A percentile compares a stretch with the other conserved stretches of the same genome.
Conservation (phyloP, 495 filamentous ascomycete species). For the Penicillium lagena region DNA sequence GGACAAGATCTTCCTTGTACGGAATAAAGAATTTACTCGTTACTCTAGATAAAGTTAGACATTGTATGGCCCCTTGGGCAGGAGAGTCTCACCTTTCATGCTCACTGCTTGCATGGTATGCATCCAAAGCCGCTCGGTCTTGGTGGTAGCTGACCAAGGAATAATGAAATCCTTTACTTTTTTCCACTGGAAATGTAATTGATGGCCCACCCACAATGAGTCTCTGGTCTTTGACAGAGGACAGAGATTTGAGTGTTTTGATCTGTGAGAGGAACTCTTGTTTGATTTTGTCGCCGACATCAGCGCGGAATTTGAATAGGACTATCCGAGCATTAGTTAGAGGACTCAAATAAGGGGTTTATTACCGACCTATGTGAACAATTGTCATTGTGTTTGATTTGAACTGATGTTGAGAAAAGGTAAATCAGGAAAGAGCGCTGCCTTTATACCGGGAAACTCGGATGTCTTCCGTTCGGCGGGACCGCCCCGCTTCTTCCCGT, state of each 20-base stretch:
- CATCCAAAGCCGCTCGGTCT: constrained; percentile 29
- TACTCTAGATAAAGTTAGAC: constrained; percentile 19
- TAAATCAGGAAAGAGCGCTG: too few species aligned
- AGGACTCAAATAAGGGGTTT: not conserved
- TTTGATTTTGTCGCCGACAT: constrained; percentile 25
- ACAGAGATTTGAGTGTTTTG: constrained; percentile 32
- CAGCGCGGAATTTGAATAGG: constrained; percentile 37
- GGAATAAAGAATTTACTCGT: constrained; percentile 39
- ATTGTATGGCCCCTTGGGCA: too few species aligned
- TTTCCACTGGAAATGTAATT: constrained; percentile 36
- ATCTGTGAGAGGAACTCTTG: constrained; percentile 33
- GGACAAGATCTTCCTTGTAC: constrained; percentile 40
- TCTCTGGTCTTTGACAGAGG: constrained; percentile 32
- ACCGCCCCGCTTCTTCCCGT: not conserved
- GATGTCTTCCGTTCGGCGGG: not conserved
- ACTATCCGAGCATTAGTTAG: constrained; percentile 17
- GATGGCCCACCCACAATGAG: constrained; percentile 41
- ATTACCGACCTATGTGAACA: constrained; percentile 25
- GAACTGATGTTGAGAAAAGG: not conserved
- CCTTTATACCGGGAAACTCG: not conserved
- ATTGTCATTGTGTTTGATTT: constrained; percentile 23
- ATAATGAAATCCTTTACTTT: constrained; percentile 42
- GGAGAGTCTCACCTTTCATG: constrained; percentile 30
- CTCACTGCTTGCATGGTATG: constrained; percentile 42
- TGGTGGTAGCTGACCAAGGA: constrained; percentile 41